phyloP scores from a whole-genome alignment of 2,329 filamentous ascomycete genomes.

The Monosporascus cannonballus region DNA sequence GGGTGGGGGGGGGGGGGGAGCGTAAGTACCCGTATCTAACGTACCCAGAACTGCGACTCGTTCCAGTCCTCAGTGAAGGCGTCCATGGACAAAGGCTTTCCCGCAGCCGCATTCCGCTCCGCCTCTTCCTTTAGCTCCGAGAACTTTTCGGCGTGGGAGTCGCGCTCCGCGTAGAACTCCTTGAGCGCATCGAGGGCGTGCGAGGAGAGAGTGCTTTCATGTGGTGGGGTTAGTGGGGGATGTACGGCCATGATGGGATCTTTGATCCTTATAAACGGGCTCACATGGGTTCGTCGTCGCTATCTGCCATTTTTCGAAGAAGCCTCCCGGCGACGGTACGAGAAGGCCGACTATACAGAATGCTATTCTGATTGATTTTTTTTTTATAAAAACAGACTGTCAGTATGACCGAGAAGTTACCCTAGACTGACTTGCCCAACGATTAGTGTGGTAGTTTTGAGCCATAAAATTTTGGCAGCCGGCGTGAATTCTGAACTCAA shows the following conservation, averaged over 20 bases:
- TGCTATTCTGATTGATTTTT: too few relatives aligned
- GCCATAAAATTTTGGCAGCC: too few relatives aligned
- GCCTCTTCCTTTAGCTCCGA: constrained; percentile 59
- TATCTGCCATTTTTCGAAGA: constrained; percentile 21
- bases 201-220: constrained; percentile 53
- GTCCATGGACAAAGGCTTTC: constrained; percentile 52
- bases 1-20: too few relatives aligned
- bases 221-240: too few relatives aligned
- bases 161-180: constrained; percentile 68
- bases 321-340: too few relatives aligned
- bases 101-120: constrained; percentile 35
- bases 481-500: too few relatives aligned
- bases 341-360: too few relatives aligned
- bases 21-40: constrained; percentile 10
- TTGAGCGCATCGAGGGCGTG: constrained; percentile 63
- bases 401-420: too few relatives aligned
- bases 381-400: too few relatives aligned
- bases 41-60: constrained; percentile 75
- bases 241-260: not conserved
- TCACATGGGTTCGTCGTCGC: constrained; percentile 46
- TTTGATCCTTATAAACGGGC: constrained; percentile 8
- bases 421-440: too few relatives aligned
- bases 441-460: too few relatives aligned
- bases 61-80: constrained; percentile 78
- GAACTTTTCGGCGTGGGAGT: constrained; percentile 60